phyloP scores from a whole-genome alignment of 345 rosid species.

The Punica granatum region DNA sequence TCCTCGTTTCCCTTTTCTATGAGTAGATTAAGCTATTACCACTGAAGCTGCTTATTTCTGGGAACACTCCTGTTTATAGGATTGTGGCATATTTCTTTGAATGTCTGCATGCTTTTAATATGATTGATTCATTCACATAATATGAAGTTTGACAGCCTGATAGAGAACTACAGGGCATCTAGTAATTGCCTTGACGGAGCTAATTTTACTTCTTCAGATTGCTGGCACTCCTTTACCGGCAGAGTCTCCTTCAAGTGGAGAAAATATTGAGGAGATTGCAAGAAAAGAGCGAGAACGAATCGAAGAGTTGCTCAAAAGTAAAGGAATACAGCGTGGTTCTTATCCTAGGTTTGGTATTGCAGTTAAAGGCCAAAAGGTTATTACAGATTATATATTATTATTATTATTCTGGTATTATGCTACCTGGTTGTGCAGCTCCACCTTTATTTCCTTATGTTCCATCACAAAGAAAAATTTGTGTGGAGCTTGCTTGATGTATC shows the following conservation, averaged over 20 bases:
- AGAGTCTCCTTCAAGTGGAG: slow-evolving; percentile 42
- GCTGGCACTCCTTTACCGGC: slow-evolving; percentile 30
- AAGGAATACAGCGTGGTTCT: slow-evolving; percentile 48
- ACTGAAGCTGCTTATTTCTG: neutral
- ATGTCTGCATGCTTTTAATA: too few relatives aligned
- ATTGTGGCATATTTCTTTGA: too few relatives aligned
- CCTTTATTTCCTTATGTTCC: neutral
- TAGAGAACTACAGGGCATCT: too few relatives aligned
- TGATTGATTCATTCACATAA: too few relatives aligned
- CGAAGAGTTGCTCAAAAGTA: slow-evolving; percentile 45
- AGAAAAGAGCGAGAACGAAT: slow-evolving; percentile 63
- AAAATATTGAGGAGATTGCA: slow-evolving; percentile 50
- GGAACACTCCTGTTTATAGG: too few relatives aligned
- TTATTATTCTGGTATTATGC: neutral
- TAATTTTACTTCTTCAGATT: slow-evolving; percentile 26
- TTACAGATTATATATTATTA: slow-evolving; percentile 4
- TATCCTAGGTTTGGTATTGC: slow-evolving; percentile 66
- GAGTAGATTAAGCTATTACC: neutral
- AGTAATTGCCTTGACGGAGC: neutral
- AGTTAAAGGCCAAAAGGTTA: slow-evolving; percentile 89
- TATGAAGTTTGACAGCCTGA: too few relatives aligned
- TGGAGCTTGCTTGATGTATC: neutral
- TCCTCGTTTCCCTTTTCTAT: neutral
- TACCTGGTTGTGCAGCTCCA: neutral
- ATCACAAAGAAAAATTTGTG: too few relatives aligned